Percentiles rank a stretch among this genome's conserved stretches.
Conservation (phyloP, 371 early-diverging fungal genomes). For the Mortierella sp. region DNA sequence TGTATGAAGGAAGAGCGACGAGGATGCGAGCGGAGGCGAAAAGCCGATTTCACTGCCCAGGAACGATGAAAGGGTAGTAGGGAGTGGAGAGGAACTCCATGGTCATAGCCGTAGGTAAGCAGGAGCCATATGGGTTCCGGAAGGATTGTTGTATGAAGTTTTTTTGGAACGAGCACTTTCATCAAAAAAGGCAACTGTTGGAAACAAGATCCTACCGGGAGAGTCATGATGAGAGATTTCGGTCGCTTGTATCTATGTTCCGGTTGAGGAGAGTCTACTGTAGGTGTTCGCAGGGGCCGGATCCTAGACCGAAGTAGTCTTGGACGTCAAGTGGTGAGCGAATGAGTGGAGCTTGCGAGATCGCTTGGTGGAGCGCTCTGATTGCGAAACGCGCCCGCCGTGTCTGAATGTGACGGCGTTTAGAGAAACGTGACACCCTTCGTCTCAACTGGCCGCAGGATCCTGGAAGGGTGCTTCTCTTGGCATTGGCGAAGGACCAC, state of each 20-base stretch:
- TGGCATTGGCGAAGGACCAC: no score
- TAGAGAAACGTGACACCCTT: no score
- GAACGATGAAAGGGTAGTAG: conserved; percentile 9
- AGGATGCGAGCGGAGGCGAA: conserved; percentile 12
- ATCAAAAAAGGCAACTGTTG: conserved; percentile 3
- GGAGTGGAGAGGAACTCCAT: conserved; percentile 10
- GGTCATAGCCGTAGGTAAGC: conserved; percentile 15
- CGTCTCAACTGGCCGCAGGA: background rate
- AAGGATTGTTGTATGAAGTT: conserved; percentile 35
- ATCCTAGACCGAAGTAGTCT: conserved; percentile 11
- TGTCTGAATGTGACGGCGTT: no score
- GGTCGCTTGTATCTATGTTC: conserved; percentile 19
- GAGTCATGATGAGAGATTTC: conserved; percentile 29
- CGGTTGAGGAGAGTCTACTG: conserved; percentile 6
- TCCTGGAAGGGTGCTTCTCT: conserved; percentile 4
- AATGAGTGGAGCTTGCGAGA: background rate
- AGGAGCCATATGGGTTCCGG: conserved; percentile 31
- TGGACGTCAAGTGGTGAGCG: background rate
- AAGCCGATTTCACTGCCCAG: conserved; percentile 1
- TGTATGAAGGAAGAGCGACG: conserved; percentile 35
- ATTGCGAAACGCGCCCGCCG: no score
- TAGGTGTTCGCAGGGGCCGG: background rate
- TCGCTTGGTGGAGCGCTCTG: no score
- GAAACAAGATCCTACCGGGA: conserved; percentile 28
- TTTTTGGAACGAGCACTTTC: conserved; percentile 6